These are phyloP conservation scores for Schwanniomyces vanrijiae DNA, from an alignment of 805 yeast species.

Conservation along the genomic window DNA sequence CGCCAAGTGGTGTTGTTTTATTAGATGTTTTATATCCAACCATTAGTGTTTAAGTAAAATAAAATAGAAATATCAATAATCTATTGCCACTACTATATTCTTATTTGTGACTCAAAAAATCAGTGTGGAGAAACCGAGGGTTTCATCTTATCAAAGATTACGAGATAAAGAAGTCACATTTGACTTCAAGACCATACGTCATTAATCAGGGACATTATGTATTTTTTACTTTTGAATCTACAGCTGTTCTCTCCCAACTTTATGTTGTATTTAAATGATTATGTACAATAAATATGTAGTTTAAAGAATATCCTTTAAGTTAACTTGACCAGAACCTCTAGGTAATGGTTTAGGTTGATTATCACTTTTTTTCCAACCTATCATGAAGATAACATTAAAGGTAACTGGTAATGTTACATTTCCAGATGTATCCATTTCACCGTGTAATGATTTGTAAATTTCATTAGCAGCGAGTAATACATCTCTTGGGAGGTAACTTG, in stretches of 20 bases:
- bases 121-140: not conserved
- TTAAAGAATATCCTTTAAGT: constrained; percentile 59
- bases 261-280: not conserved
- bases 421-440: constrained; percentile 52
- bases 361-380: constrained; percentile 82
- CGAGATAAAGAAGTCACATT: not conserved
- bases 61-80: not conserved
- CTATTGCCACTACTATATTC: not conserved
- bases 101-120: not conserved
- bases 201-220: too few relatives aligned
- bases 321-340: constrained; percentile 71
- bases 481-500: constrained; percentile 48
- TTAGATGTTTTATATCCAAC: constrained; percentile 4
- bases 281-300: not conserved
- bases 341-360: constrained; percentile 70
- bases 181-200: too few relatives aligned
- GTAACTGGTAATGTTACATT: constrained; percentile 69
- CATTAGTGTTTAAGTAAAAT: constrained; percentile 1
- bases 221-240: too few relatives aligned
- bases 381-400: constrained; percentile 74
- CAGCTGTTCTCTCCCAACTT: too few relatives aligned
- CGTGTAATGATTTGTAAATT: constrained; percentile 70
- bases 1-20: not conserved
- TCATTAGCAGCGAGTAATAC: constrained; percentile 73
- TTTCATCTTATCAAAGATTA: not conserved